A percentile compares a stretch with the other conserved stretches of the same genome.
Conservation (phyloP, 129 eudicot genomes). For the Dittrichia graveolens region DNA sequence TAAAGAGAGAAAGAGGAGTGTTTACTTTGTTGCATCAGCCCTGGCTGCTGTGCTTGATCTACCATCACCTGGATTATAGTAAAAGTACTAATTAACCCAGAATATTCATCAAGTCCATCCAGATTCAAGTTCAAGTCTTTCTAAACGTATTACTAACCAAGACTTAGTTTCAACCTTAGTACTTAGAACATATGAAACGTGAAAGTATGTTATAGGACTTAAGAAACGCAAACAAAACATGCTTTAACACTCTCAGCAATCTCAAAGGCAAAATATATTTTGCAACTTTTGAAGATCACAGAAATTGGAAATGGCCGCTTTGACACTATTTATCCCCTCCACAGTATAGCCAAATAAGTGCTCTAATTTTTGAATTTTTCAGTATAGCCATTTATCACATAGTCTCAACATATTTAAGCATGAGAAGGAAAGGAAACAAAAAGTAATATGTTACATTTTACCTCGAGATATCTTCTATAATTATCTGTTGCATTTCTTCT, state of each 20-base stretch:
- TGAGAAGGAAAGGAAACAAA: not conserved
- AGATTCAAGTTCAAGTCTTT: constrained; percentile 6
- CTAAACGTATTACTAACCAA: constrained; percentile 13
- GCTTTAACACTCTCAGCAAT: not conserved
- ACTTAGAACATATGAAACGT: not conserved
- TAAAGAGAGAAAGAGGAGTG: constrained; percentile 19
- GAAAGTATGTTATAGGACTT: no score
- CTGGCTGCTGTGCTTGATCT: constrained; percentile 57
- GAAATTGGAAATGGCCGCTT: not conserved
- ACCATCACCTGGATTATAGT: constrained; percentile 58
- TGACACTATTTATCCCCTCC: not conserved
- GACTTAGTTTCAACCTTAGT: not conserved
- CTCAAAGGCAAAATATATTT: not conserved
- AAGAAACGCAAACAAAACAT: not conserved
- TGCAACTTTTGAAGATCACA: constrained; percentile 1
- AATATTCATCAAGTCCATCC: constrained; percentile 11
- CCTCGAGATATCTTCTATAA: not conserved
- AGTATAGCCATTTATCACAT: no score
- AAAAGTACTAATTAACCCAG: constrained; percentile 21
- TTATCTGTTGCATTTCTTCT: not conserved
- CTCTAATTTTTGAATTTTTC: no score
- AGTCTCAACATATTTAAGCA: not conserved
- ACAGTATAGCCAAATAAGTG: not conserved
- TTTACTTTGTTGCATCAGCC: constrained; percentile 97
- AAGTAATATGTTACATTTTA: not conserved